These are phyloP conservation scores for Kwoniella newhampshirensis DNA, from an alignment of 768 basidiomycete genomes.

Conservation along the genomic window DNA sequence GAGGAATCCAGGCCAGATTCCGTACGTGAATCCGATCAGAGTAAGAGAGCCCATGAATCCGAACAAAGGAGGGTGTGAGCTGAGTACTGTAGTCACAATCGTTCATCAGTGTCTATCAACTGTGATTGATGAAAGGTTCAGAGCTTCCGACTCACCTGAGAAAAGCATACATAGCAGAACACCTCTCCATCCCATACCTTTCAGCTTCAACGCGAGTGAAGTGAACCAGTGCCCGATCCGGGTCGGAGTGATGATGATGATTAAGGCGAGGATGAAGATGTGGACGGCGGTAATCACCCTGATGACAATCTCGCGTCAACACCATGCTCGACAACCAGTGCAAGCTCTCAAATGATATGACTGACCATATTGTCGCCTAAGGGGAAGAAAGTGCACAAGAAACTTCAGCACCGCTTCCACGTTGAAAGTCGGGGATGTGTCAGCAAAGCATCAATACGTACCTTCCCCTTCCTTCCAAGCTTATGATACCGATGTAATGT, in stretches of 20 bases:
- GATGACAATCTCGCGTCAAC: neutral
- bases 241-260: conserved; percentile 49
- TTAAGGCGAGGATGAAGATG: conserved; percentile 32
- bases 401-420: neutral
- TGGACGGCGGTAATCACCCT: conserved; percentile 40
- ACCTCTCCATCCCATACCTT: conserved; percentile 38
- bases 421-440: neutral
- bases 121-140: neutral
- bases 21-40: conserved; percentile 52
- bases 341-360: neutral
- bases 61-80: conserved; percentile 52
- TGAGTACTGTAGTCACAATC: conserved; percentile 30
- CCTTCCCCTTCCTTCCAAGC: conserved; percentile 22
- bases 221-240: conserved; percentile 47
- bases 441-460: too few species aligned
- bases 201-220: conserved; percentile 32
- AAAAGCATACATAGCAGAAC: conserved; percentile 37
- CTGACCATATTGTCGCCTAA: conserved; percentile 20
- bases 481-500: conserved; percentile 17
- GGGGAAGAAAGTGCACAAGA: neutral
- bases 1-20: conserved; percentile 47
- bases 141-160: conserved; percentile 43
- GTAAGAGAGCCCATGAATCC: conserved; percentile 49
- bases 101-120: neutral
- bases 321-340: neutral